A percentile compares a stretch with the other conserved stretches of the same genome.
These are phyloP conservation scores for Hypoxylon intermedium DNA, from an alignment of 495 filamentous ascomycete species.

Conservation along the genomic window DNA sequence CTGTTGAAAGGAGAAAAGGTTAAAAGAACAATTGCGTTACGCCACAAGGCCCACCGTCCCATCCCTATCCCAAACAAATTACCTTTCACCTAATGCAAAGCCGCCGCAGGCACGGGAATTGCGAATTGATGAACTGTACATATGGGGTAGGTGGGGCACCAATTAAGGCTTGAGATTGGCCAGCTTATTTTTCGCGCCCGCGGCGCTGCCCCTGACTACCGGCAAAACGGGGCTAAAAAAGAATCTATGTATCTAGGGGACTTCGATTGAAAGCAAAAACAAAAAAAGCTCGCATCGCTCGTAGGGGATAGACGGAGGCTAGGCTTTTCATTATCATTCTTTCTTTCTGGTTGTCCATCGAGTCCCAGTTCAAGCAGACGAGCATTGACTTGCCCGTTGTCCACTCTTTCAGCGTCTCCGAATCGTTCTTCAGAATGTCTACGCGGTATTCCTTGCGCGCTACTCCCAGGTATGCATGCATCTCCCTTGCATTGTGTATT, in stretches of 20 bases:
- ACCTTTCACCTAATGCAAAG: too few species aligned
- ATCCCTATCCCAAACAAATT: too few species aligned
- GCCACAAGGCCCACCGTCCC: too few species aligned
- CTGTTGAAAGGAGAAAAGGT: too few species aligned
- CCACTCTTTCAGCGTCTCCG: constrained; percentile 25
- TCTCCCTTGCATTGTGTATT: background rate
- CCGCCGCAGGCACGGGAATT: too few species aligned
- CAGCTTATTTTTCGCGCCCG: background rate
- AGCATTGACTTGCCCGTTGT: constrained; percentile 37
- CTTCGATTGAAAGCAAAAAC: constrained; percentile 20
- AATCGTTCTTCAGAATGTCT: constrained; percentile 32
- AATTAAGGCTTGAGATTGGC: constrained; percentile 10
- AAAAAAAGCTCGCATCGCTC: constrained; percentile 10
- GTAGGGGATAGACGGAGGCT: background rate
- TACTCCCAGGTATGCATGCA: constrained; percentile 42
- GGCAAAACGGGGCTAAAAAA: constrained; percentile 20
- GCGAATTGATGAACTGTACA: background rate
- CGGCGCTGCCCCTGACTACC: constrained; percentile 34
- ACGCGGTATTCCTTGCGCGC: constrained; percentile 42
- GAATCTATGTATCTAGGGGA: too few species aligned
- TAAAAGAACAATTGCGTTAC: too few species aligned
- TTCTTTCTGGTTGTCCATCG: background rate
- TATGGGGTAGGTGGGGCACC: constrained; percentile 7
- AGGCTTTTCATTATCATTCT: background rate
- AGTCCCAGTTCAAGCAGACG: constrained; percentile 23